A percentile compares a stretch with the other conserved stretches of the same genome.
Evolutionary conservation across 768 basidiomycete species (phyloP).

Genomic region (Kwoniella dejecticola): DNA sequence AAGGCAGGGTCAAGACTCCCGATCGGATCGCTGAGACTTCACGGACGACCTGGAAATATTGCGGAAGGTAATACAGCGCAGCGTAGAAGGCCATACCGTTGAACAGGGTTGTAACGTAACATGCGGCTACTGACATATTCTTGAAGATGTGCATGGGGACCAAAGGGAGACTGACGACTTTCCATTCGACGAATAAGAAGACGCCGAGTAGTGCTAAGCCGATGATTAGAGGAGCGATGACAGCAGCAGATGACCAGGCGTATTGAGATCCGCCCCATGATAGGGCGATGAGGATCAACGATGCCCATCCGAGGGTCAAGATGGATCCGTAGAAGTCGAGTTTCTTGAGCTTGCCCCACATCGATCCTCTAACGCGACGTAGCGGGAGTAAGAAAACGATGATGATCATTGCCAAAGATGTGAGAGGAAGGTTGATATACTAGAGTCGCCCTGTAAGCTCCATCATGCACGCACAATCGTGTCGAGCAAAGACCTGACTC

Average conservation of each 20-base stretch:
- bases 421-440: slow-evolving; percentile 70
- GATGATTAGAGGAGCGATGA: slow-evolving; percentile 65
- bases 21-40: slow-evolving; percentile 68
- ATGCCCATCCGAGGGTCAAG: slow-evolving; percentile 65
- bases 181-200: slow-evolving; percentile 75
- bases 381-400: slow-evolving; percentile 69
- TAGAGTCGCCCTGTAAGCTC: slow-evolving; percentile 19
- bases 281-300: slow-evolving; percentile 68
- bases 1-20: slow-evolving; percentile 69
- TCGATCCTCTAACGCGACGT: slow-evolving; percentile 67
- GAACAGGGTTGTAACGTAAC: slow-evolving; percentile 71
- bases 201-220: slow-evolving; percentile 62
- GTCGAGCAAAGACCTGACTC: slow-evolving; percentile 13
- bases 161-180: slow-evolving; percentile 68
- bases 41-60: slow-evolving; percentile 74
- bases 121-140: slow-evolving; percentile 66
- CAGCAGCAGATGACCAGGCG: slow-evolving; percentile 69
- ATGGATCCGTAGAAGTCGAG: slow-evolving; percentile 67
- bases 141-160: slow-evolving; percentile 75
- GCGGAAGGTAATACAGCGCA: slow-evolving; percentile 70
- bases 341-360: slow-evolving; percentile 65
- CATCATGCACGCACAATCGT: not conserved
- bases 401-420: slow-evolving; percentile 62
- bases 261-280: slow-evolving; percentile 78
- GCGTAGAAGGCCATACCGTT: slow-evolving; percentile 57